Evolutionary conservation across 116 monocot species (phyloP).

Genomic region (Cymodocea nodosa): DNA sequence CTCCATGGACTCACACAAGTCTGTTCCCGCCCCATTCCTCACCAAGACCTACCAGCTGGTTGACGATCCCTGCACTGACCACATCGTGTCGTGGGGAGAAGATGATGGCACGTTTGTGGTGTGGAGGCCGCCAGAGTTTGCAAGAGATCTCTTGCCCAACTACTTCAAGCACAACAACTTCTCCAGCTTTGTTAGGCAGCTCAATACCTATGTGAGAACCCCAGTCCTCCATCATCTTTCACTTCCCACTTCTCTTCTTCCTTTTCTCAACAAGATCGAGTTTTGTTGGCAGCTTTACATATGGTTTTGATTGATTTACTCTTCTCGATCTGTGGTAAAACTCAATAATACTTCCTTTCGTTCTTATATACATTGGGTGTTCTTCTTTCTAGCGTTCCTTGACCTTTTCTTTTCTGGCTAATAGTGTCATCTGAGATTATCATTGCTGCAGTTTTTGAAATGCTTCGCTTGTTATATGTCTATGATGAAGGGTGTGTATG

Average conservation of each 20-base stretch:
- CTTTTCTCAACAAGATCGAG: neutral
- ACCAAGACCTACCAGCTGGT: conserved; percentile 79
- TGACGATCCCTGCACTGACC: conserved; percentile 66
- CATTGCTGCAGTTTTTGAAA: neutral
- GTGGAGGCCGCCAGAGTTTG: conserved; percentile 71
- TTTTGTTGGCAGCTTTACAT: too few species aligned
- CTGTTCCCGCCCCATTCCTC: conserved; percentile 71
- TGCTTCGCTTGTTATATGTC: neutral
- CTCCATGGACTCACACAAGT: conserved; percentile 37
- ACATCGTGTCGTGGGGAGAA: conserved; percentile 87
- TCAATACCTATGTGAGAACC: conserved; percentile 77
- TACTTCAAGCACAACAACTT: conserved; percentile 97
- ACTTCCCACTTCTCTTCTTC: neutral
- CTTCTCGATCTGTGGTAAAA: too few species aligned
- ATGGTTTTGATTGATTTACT: too few species aligned
- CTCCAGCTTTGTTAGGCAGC: conserved; percentile 88
- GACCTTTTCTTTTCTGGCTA: too few species aligned
- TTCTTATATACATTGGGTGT: too few species aligned
- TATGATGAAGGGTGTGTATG: neutral
- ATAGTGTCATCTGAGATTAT: too few species aligned
- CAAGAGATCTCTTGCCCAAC: conserved; percentile 72
- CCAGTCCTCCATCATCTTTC: neutral
- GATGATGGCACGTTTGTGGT: conserved; percentile 68
- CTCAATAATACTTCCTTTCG: too few species aligned
- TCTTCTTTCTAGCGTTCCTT: too few species aligned